These are phyloP conservation scores for Aureobasidium vineae DNA, from an alignment of 2,329 filamentous ascomycete species.

Conservation along the genomic window DNA sequence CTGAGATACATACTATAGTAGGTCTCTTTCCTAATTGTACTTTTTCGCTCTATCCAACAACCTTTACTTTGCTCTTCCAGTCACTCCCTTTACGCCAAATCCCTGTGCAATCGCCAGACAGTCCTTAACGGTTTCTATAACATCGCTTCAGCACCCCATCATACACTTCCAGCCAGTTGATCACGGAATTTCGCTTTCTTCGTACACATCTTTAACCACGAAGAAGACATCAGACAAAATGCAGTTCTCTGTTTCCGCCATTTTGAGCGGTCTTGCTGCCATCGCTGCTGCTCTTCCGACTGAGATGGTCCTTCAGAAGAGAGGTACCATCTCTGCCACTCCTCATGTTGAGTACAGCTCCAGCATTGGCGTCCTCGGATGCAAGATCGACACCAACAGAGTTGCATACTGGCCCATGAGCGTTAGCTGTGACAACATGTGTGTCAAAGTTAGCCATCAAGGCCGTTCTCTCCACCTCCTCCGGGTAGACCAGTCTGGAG, in stretches of 20 bases:
- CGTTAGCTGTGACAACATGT: slow-evolving; percentile 57
- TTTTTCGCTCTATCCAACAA: not conserved
- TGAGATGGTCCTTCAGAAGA: slow-evolving; percentile 24
- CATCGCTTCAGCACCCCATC: not conserved
- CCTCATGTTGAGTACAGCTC: slow-evolving; percentile 59
- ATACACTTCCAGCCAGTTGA: slow-evolving; percentile 23
- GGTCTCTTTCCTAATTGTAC: not conserved
- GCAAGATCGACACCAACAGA: slow-evolving; percentile 60
- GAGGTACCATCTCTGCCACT: slow-evolving; percentile 41
- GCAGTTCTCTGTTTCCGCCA: slow-evolving; percentile 28
- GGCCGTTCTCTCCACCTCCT: slow-evolving; percentile 57
- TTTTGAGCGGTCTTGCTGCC: slow-evolving; percentile 29
- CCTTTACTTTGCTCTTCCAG: slow-evolving; percentile 15
- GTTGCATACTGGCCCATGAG: slow-evolving; percentile 60
- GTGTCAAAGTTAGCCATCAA: slow-evolving; percentile 50
- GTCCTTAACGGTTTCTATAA: slow-evolving; percentile 12
- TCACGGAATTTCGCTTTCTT: slow-evolving; percentile 10
- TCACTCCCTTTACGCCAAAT: slow-evolving; percentile 16
- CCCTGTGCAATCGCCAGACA: slow-evolving; percentile 22
- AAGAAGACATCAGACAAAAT: slow-evolving; percentile 20
- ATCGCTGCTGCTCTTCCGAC: slow-evolving; percentile 29
- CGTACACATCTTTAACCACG: not conserved
- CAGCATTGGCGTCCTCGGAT: slow-evolving; percentile 58
- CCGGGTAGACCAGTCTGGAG: slow-evolving; percentile 56
- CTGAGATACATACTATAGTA: not conserved